Conservation (phyloP, 1,284 basidiomycete genomes). For the Pseudozyma flocculosa region DNA sequence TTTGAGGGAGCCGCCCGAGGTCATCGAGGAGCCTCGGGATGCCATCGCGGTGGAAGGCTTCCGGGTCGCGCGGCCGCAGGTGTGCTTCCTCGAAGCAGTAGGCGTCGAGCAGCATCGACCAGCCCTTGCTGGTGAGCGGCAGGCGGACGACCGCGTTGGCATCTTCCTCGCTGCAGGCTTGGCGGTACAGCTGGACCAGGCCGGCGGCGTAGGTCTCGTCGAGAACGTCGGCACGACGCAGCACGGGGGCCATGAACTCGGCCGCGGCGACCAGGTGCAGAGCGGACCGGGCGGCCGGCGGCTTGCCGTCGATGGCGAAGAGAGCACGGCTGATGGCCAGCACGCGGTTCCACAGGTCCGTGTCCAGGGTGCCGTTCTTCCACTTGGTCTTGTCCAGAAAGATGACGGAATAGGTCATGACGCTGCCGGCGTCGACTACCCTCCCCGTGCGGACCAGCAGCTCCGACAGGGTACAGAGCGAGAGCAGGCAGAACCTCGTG, state of each 20-base stretch:
- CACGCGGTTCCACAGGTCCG: conserved; percentile 3
- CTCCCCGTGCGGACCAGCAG: conserved; percentile 12
- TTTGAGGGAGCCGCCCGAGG: conserved; percentile 13
- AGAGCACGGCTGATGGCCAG: conserved; percentile 10
- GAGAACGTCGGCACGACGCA: conserved; percentile 20
- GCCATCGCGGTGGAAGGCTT: conserved; percentile 27
- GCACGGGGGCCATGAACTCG: conserved; percentile 25
- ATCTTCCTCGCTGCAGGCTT: conserved; percentile 8
- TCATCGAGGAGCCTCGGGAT: conserved; percentile 21
- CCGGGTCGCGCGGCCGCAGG: conserved; percentile 22
- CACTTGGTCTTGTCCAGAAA: conserved; percentile 6
- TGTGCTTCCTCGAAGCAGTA: conserved; percentile 36
- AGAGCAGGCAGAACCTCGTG: conserved; percentile 3
- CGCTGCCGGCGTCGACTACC: conserved; percentile 25
- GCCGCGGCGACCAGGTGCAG: conserved; percentile 26
- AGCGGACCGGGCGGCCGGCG: neutral
- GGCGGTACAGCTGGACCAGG: conserved; percentile 23
- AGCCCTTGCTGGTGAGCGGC: conserved; percentile 20
- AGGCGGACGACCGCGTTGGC: conserved; percentile 1
- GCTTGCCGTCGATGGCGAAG: conserved; percentile 8
- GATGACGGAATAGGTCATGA: conserved; percentile 19
- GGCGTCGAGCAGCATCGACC: conserved; percentile 26
- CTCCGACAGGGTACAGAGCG: conserved; percentile 16
- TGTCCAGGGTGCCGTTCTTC: neutral
- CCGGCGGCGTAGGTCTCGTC: conserved; percentile 24